These are phyloP conservation scores for Colletotrichum sp. DNA, from an alignment of 2,329 filamentous ascomycete species.

Conservation along the genomic window DNA sequence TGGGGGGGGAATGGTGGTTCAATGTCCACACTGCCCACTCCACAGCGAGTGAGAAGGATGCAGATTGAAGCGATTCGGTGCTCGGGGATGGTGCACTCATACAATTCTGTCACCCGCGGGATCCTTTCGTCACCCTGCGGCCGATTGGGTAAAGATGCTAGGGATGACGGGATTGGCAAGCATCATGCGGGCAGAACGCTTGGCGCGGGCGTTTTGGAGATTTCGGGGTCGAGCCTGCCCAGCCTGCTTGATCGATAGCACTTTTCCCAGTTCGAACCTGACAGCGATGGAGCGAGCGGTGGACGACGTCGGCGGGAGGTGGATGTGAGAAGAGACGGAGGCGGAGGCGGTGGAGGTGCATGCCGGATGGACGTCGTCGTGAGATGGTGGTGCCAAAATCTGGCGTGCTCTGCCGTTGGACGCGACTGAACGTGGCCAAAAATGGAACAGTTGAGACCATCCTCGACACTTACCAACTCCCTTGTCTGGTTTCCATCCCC, in stretches of 20 bases:
- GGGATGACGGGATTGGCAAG: constrained; percentile 13
- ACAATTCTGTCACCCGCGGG: background rate
- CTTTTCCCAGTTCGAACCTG: background rate
- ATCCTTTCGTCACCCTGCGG: background rate
- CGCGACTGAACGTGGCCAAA: background rate
- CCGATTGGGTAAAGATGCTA: constrained; percentile 10
- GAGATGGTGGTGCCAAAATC: constrained; percentile 18
- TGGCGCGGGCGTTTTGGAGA: constrained; percentile 18
- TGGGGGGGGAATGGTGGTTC: background rate
- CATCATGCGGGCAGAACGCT: constrained; percentile 18
- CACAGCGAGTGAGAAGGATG: background rate
- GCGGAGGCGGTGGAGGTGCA: background rate
- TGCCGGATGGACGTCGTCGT: background rate
- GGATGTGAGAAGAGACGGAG: background rate
- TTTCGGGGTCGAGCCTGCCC: background rate
- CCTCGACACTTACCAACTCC: background rate
- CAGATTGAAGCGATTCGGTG: background rate
- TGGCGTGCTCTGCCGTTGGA: background rate
- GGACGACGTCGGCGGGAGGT: background rate
- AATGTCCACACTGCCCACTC: background rate
- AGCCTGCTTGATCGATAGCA: background rate
- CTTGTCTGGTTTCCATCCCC: background rate
- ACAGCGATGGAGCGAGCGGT: background rate
- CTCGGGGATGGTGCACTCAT: background rate
- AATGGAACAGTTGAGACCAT: background rate